phyloP scores from a whole-genome alignment of 2,329 filamentous ascomycete species.

The Paecilomyces fulvus region DNA sequence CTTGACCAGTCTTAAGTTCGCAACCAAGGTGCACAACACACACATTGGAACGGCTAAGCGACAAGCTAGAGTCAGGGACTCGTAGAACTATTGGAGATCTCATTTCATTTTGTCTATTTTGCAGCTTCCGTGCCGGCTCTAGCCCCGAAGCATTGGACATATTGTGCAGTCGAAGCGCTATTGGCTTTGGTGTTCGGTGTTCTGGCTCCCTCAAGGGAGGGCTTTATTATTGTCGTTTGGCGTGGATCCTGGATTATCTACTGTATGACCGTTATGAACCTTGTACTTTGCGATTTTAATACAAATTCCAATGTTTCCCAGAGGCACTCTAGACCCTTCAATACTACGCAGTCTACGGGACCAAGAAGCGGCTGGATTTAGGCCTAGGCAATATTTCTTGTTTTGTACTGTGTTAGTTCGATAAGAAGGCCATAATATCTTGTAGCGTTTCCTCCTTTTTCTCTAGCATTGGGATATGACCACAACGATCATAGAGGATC shows the following conservation, averaged over 20 bases:
- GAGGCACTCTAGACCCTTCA: neutral
- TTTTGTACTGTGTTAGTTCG: neutral
- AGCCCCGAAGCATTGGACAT: neutral
- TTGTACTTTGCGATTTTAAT: neutral
- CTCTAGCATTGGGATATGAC: conserved; percentile 22
- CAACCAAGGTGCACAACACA: conserved; percentile 82
- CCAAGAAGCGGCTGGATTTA: neutral
- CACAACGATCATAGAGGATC: conserved; percentile 13
- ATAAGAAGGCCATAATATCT: conserved; percentile 10
- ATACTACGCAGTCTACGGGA: neutral
- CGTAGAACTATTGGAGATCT: conserved; percentile 17
- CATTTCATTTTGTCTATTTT: conserved; percentile 9
- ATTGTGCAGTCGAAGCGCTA: neutral
- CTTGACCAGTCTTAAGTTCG: conserved; percentile 88
- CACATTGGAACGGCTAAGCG: conserved; percentile 76
- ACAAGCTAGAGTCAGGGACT: conserved; percentile 29
- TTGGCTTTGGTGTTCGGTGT: neutral
- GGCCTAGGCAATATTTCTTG: neutral
- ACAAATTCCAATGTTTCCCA: neutral
- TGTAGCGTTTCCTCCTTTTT: conserved; percentile 9
- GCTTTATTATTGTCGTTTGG: neutral
- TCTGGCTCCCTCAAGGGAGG: neutral
- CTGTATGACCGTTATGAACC: neutral
- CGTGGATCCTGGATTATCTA: neutral
- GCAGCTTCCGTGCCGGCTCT: neutral